Conservation (phyloP, 768 basidiomycete genomes). For the Rhizopogon sp. region DNA sequence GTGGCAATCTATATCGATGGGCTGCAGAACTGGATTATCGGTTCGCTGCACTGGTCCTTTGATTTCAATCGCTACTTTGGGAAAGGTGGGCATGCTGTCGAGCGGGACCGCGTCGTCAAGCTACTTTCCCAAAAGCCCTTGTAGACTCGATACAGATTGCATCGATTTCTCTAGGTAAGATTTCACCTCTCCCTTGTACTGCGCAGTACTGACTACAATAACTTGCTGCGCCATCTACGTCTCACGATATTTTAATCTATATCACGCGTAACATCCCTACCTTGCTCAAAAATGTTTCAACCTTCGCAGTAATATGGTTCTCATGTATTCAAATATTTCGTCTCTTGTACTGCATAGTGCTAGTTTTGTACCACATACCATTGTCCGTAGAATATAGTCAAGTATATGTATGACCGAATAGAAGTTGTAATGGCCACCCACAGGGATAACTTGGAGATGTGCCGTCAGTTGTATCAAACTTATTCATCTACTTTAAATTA, state of each 20-base stretch:
- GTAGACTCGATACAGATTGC: background rate
- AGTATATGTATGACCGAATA: background rate
- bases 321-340: too few species aligned
- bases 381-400: background rate
- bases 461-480: conserved; percentile 15
- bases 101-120: conserved; percentile 46
- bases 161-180: background rate
- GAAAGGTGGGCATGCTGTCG: conserved; percentile 48
- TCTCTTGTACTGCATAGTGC: background rate
- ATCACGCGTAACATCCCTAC: too few species aligned
- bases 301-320: too few species aligned
- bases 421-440: background rate
- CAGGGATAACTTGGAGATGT: background rate
- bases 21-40: conserved; percentile 69
- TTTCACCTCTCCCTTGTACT: background rate
- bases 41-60: conserved; percentile 72
- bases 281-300: too few species aligned
- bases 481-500: conserved; percentile 25
- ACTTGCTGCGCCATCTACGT: background rate
- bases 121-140: conserved; percentile 38
- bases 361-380: background rate
- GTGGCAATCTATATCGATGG: conserved; percentile 56
- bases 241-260: background rate
- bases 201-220: too few species aligned
- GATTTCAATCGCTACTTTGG: conserved; percentile 69